A percentile compares a stretch with the other conserved stretches of the same genome.
These are phyloP conservation scores for Pseudocercospora fuligena DNA, from an alignment of 2,329 filamentous ascomycete genomes.

Conservation along the genomic window DNA sequence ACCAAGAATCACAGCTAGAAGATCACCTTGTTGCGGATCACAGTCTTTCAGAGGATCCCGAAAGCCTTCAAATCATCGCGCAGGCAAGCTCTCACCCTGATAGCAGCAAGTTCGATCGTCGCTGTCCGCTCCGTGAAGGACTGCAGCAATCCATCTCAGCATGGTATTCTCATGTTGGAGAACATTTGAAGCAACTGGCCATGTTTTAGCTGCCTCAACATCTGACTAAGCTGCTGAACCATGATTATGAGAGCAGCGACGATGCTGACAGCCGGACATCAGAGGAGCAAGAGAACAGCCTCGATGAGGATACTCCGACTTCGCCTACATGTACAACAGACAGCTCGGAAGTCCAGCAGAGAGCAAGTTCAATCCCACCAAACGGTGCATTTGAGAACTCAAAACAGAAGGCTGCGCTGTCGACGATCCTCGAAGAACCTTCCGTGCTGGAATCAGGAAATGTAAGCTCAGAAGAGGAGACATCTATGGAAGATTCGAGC, in stretches of 20 bases:
- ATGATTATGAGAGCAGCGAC: neutral
- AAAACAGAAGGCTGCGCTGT: neutral
- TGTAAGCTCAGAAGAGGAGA: neutral
- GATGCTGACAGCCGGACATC: neutral
- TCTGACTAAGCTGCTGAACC: neutral
- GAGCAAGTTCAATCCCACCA: neutral
- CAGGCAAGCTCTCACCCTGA: neutral
- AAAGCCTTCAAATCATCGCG: neutral
- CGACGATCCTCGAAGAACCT: neutral
- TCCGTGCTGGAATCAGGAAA: neutral
- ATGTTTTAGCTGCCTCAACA: neutral
- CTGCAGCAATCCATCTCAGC: neutral
- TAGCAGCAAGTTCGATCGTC: neutral
- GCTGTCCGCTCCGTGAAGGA: neutral
- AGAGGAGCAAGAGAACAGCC: neutral
- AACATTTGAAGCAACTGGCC: neutral
- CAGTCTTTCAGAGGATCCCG: neutral
- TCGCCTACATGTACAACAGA: neutral
- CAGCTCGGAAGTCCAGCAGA: neutral
- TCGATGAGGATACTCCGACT: neutral
- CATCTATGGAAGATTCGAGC: neutral
- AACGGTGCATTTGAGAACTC: neutral
- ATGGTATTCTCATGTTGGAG: neutral
- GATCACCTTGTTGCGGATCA: neutral
- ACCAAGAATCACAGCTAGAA: neutral